A percentile compares a stretch with the other conserved stretches of the same genome.
Evolutionary conservation across 1,284 basidiomycete species (phyloP).

Genomic region (Tilletiopsis washingtonensis): DNA sequence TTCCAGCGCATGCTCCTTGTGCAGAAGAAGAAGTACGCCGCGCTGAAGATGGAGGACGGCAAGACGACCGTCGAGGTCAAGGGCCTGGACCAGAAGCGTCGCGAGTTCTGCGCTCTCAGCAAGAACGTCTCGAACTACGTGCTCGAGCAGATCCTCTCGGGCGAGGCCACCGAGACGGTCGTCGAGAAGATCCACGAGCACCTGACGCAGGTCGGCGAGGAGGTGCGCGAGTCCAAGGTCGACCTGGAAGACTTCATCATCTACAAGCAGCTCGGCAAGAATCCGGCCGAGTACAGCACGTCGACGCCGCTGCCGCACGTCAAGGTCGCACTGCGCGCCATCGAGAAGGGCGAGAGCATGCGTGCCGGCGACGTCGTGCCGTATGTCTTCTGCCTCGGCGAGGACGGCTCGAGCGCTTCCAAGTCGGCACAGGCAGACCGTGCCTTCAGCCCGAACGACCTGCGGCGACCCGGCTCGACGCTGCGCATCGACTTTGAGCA

Average conservation of each 20-base stretch:
- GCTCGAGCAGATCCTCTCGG: conserved; percentile 82
- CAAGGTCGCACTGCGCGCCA: conserved; percentile 87
- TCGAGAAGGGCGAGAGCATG: conserved; percentile 69
- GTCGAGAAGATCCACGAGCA: conserved; percentile 91
- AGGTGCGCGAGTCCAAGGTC: conserved; percentile 67
- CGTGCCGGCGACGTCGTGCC: conserved; percentile 87
- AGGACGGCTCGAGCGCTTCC: conserved; percentile 60
- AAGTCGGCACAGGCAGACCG: conserved; percentile 79
- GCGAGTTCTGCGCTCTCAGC: conserved; percentile 86
- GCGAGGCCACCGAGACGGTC: conserved; percentile 79
- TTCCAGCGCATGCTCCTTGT: conserved; percentile 87
- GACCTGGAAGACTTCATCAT: conserved; percentile 89
- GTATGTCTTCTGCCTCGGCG: conserved; percentile 82
- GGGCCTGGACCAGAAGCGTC: conserved; percentile 96
- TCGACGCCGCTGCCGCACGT: conserved; percentile 94
- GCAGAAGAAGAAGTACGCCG: conserved; percentile 99
- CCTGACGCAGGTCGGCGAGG: conserved; percentile 63
- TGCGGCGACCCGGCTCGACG: conserved; percentile 55
- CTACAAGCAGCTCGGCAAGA: conserved; percentile 49
- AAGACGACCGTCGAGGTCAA: conserved; percentile 64
- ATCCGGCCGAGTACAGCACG: conserved; percentile 58
- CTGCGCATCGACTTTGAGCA: conserved; percentile 59
- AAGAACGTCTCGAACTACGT: conserved; percentile 66
- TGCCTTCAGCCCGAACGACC: conserved; percentile 88
- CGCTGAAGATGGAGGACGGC: conserved; percentile 62